Percentiles rank a stretch among this genome's conserved stretches.
phyloP scores from a whole-genome alignment of 768 basidiomycete species.

The Naganishia friedmannii region DNA sequence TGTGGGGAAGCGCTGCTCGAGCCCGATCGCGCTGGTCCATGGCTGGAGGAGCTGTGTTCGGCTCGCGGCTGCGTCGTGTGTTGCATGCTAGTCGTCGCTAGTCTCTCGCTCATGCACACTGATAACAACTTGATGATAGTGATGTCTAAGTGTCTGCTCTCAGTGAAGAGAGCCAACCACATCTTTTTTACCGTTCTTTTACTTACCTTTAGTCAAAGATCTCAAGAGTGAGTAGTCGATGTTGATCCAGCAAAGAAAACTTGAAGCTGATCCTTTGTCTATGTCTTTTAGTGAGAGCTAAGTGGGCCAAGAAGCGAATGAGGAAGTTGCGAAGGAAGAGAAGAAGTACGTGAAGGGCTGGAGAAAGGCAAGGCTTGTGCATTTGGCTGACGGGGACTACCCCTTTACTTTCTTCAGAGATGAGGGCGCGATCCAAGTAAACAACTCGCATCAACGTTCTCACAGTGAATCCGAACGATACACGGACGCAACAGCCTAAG shows the following conservation, averaged over 20 bases:
- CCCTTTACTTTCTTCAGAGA: constrained; percentile 15
- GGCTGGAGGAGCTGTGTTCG: neutral
- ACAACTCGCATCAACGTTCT: constrained; percentile 21
- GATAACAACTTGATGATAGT: neutral
- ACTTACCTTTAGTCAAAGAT: constrained; percentile 16
- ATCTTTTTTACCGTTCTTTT: constrained; percentile 20
- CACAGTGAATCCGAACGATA: neutral
- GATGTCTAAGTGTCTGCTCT: neutral
- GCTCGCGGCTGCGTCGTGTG: neutral
- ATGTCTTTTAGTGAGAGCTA: constrained; percentile 29
- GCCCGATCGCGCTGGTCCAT: neutral
- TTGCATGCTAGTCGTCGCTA: neutral
- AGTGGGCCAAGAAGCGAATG: constrained; percentile 37
- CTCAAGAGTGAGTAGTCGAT: constrained; percentile 16
- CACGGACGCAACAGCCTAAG: neutral
- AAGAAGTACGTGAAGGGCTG: constrained; percentile 24
- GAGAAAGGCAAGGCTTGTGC: too few species aligned
- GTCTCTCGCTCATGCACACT: neutral
- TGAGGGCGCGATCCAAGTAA: constrained; percentile 36
- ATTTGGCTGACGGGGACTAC: neutral
- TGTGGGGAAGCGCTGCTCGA: neutral
- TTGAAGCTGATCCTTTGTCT: neutral
- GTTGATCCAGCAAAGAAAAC: too few species aligned
- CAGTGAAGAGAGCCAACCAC: neutral
- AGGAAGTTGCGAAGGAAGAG: constrained; percentile 34